Evolutionary conservation across 805 yeast species (phyloP), one percentile per base, ranked within the genome.

Genomic region (Candida railenensis): DNA sequence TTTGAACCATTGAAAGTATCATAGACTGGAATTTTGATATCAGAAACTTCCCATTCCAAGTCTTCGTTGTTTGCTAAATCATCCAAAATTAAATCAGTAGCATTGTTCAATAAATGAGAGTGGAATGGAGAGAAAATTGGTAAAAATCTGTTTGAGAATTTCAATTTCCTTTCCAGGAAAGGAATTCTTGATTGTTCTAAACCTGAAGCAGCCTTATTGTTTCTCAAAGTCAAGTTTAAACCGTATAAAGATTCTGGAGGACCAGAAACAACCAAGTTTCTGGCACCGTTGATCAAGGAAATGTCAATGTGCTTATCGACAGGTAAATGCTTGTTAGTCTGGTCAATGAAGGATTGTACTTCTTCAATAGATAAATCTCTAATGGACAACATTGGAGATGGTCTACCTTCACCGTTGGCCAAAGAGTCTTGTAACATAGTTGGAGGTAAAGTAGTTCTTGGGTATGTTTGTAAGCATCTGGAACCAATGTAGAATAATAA

Each of bases 181-280:
- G 99, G 99, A 49, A 94, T 81, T 75, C 98, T 84, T 47, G 96
- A 84, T 78, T 94, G 99, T 63, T 92, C 96, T 58, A 89, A 80
- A 46, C 97, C 98, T 40, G 94, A 75, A 40, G 96, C 87, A 43
- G 97, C 97, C 74, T 94, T 94, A 49, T 89, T 89, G 73, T 89
- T 88, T 77, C 99, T 85, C 67, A 94, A 78, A 50, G 92, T 80
- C 62, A 94, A 78, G 71, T 91, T 91, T 60, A 94, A 80, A 77
- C 99, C 99, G 60, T 92, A 94, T 51, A 94, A 76, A 2, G 98
- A 90, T 78, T 91, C 96, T 47, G 99, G 98, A 42, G 98, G 99
- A 67, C 99, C 99, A 19, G 96, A 82, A 41, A 92, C 90, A 47
- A 94, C 99, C 73, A 90, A 78, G 69, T 90, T 89, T 74, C 96